Base-by-base conservation (phyloP, 2,329 filamentous ascomycete species). In the Emericellopsis atlantica region DNA sequence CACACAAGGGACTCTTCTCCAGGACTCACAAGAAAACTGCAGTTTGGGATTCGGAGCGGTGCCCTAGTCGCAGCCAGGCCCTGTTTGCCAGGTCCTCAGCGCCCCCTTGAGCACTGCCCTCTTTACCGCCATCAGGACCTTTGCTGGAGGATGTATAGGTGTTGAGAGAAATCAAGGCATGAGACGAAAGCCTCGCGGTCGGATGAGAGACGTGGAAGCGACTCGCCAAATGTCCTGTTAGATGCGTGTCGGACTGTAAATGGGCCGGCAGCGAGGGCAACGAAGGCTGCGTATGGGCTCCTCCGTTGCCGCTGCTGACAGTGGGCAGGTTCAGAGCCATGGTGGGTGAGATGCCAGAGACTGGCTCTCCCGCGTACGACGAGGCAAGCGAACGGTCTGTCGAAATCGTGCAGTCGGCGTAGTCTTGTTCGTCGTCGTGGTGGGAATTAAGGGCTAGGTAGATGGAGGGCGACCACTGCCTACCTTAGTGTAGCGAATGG, bases 151-250 rank as follows among this genome's bases (percentile, higher is more conserved):
- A 85, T 10, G 86, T 90, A 60, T 94, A 96, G 16, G 89, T 98
- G 67, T 98, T 98, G 48, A 98, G 70, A 40, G 85, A 84, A 55
- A 98, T 82, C 51, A 96, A 73, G 38, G 83, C 92, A 57, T 96
- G 89, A 1, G 88, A 94, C 1, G 89, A 95, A 15, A 98, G 76
- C 38, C 79, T 78, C 40, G 92, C 87, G 1, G 89, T 94, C 9
- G 92, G 88, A 44, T 92, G 68, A 41, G 85, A 84, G 40, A 93
- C 84, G 65, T 98, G 92, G 61, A 95, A 98, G 41, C 90, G 87
- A 59, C 76, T 87, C 51, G 84, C 86, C 46, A 92, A 74, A 60
- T 90, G 85, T 40, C 82, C 82, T 4, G 84, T 92, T 49, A 90
- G 68, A 54, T 87, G 81, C 36, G 81, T 84, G 54, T 86, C 82